phyloP scores from a whole-genome alignment of 345 rosid species.

The Ceriops tagal region DNA sequence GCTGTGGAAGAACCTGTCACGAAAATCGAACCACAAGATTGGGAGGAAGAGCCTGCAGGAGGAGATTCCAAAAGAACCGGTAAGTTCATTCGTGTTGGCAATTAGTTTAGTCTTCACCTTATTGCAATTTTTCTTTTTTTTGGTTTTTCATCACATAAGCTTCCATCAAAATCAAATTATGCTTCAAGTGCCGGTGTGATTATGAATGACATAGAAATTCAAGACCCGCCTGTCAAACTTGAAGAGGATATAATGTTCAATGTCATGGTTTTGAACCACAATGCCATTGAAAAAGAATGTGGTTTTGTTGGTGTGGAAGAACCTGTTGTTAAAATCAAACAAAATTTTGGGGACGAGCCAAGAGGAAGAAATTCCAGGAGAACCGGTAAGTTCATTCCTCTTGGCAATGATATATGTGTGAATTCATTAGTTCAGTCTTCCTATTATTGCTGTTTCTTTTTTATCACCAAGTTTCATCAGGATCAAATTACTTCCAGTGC shows the following conservation, averaged over 20 bases:
- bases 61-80: neutral
- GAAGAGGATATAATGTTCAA: constrained; percentile 11
- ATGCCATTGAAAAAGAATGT: constrained; percentile 3
- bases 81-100: neutral
- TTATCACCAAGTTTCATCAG: too few relatives aligned
- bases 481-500: too few relatives aligned
- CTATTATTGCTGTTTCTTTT: too few relatives aligned
- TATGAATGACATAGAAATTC: too few relatives aligned
- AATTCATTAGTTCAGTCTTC: too few relatives aligned
- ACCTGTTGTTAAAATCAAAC: neutral
- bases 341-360: neutral
- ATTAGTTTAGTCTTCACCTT: neutral
- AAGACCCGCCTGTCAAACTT: constrained; percentile 1
- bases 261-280: constrained; percentile 11
- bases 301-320: neutral
- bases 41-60: neutral
- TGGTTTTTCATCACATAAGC: neutral
- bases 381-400: neutral
- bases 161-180: too few relatives aligned
- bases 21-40: neutral
- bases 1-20: neutral
- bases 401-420: neutral
- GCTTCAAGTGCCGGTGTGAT: too few relatives aligned
- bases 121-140: neutral
- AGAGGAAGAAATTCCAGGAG: neutral